Percentiles rank a stretch among this genome's conserved stretches.
phyloP scores from a whole-genome alignment of 768 basidiomycete species.

The Trametes maxima region DNA sequence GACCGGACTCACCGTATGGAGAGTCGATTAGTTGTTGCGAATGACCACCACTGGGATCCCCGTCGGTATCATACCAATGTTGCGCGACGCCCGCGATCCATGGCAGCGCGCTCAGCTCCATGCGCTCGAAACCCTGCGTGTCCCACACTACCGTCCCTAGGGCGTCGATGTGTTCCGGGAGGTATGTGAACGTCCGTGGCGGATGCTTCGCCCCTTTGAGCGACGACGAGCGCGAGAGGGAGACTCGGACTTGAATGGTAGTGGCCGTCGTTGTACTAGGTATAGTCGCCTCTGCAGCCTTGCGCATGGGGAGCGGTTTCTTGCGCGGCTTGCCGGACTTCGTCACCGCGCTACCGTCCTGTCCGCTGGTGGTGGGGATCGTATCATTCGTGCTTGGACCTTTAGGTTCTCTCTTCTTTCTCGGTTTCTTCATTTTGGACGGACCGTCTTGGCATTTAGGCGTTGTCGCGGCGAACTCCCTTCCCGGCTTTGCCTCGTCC shows the following conservation, averaged over 20 bases:
- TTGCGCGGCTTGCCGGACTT: background rate
- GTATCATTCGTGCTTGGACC: background rate
- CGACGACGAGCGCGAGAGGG: background rate
- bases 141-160: conserved; percentile 15
- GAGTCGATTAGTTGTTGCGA: background rate
- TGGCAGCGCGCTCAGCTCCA: conserved; percentile 29
- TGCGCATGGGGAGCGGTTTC: no score
- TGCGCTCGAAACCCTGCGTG: conserved; percentile 17
- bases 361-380: background rate
- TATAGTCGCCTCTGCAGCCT: background rate
- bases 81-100: conserved; percentile 20
- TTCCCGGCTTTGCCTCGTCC: background rate
- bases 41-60: background rate
- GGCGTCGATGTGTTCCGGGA: conserved; percentile 13
- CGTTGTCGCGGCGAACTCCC: background rate
- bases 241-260: background rate
- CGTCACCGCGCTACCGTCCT: no score
- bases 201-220: conserved; percentile 15
- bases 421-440: background rate
- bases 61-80: background rate
- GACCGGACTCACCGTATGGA: background rate
- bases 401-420: background rate
- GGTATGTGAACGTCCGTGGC: conserved; percentile 19
- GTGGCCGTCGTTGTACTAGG: background rate
- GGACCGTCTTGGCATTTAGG: background rate